Evolutionary conservation across 2,329 filamentous ascomycete genomes (phyloP).

Genomic region (Pseudogymnoascus sp.): DNA sequence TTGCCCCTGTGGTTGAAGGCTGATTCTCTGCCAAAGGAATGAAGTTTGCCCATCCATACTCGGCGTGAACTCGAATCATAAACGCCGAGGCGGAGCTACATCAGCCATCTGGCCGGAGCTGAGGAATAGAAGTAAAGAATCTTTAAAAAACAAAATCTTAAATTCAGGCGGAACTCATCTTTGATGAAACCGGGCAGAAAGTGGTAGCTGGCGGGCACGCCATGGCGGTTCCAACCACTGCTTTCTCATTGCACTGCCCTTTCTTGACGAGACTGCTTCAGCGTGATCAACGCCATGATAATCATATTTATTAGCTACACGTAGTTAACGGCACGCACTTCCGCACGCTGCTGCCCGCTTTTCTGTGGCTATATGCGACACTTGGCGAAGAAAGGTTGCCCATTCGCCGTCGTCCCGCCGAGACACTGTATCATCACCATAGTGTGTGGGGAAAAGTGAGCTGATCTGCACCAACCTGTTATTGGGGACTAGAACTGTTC

Average conservation of each 20-base stretch:
- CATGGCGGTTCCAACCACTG: not conserved
- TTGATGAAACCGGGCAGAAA: not conserved
- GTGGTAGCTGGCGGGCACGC: not conserved
- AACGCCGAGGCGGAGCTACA: not conserved
- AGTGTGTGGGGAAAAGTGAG: not conserved
- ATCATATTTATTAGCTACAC: not conserved
- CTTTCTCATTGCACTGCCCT: not conserved
- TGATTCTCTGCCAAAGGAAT: conserved; percentile 8
- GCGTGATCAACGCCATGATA: not conserved
- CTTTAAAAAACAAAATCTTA: not conserved
- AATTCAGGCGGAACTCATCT: not conserved
- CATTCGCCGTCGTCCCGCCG: not conserved
- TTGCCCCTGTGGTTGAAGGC: conserved; percentile 17
- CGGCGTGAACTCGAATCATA: not conserved
- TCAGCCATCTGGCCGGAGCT: not conserved
- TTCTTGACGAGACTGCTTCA: not conserved
- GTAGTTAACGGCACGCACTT: not conserved
- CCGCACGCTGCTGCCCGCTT: not conserved
- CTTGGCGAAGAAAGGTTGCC: not conserved
- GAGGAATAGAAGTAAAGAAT: not conserved
- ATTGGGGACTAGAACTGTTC: not conserved
- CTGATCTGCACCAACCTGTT: not conserved
- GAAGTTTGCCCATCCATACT: not conserved
- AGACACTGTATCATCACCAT: not conserved
- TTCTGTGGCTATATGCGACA: not conserved